Evolutionary conservation across 192 early-diverging fungal genomes (phyloP).

Genomic region (Entomortierella chlamydospora): DNA sequence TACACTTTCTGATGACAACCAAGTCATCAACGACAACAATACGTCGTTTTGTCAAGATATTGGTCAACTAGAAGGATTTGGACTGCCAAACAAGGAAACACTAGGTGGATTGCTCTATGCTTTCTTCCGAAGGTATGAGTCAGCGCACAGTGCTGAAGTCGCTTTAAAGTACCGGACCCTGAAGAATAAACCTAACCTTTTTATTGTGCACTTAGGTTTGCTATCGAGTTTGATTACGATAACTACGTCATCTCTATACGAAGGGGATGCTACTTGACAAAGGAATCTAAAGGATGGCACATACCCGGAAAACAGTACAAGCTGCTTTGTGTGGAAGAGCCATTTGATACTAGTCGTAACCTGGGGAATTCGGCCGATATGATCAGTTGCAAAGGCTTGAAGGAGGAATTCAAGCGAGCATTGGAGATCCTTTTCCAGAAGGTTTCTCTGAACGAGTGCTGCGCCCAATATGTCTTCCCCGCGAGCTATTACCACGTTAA

Average conservation of each 20-base stretch:
- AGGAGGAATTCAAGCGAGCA: slow-evolving; percentile 85
- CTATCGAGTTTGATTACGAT: slow-evolving; percentile 89
- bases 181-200: no score
- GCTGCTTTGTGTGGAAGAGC: slow-evolving; percentile 93
- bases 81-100: slow-evolving; percentile 76
- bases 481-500: slow-evolving; percentile 37
- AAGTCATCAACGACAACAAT: slow-evolving; percentile 66
- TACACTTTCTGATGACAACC: slow-evolving; percentile 38
- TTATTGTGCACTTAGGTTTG: slow-evolving; percentile 57
- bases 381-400: slow-evolving; percentile 79
- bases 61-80: slow-evolving; percentile 72
- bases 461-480: slow-evolving; percentile 65
- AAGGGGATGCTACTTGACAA: slow-evolving; percentile 81
- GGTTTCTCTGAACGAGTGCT: slow-evolving; percentile 59
- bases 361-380: slow-evolving; percentile 92
- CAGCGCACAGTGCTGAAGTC: background rate
- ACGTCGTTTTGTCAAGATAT: slow-evolving; percentile 83
- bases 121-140: slow-evolving; percentile 77
- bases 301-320: slow-evolving; percentile 70
- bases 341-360: slow-evolving; percentile 89
- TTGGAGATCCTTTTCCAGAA: slow-evolving; percentile 65
- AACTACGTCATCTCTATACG: slow-evolving; percentile 83
- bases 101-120: slow-evolving; percentile 83
- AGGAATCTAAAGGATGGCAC: slow-evolving; percentile 91
- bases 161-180: no score